Evolutionary conservation across 1,284 basidiomycete genomes (phyloP), one percentile per base, ranked within the genome.

Genomic region (Lentinula novae-zelandiae): DNA sequence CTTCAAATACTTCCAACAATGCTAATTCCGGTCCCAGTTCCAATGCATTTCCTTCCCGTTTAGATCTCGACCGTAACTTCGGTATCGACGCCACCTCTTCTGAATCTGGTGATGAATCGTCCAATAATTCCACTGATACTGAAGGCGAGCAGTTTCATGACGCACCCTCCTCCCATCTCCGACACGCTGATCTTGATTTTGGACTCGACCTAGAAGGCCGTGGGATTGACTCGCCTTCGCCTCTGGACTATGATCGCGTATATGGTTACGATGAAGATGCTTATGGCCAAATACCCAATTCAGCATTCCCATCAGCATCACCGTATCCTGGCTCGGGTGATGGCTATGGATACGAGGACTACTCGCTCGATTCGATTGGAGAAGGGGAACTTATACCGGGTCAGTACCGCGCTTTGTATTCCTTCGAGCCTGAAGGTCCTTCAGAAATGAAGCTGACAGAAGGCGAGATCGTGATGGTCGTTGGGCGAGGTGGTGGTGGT

Each of bases 371-470:
- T 1, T 73, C 70, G 5, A 70, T 67, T 1, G 75, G 65, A 5
- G 74, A 70, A 0, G 75, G 72, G 4, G 75, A 66, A 36, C 75
- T 89, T 1, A 70, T 76, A 17, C 87, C 89, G 0, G 90, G 90
- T 0, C 62, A 86, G 1, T 92, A 92, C 67, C 82, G 86, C 7
- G 89, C 90, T 8, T 15, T 90, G 68, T 92, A 87, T 64, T 76
- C 82, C 3, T 91, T 92, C 66, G 82, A 85, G 59, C 75, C 88
- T 0, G 88, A 90, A 67, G 89, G 88, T 1, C 84, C 82, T 17
- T 85, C 89, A 27, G 90, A 92, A 80, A 90, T 91, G 87, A 78
- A 77, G 51, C 70, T 92, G 53, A 82, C 78, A 63, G 88, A 92
- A 72, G 89, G 86, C 59, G 87, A 91, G 72, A 66, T 87, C 48